These are phyloP conservation scores for Naganishia sp. DNA, from an alignment of 1,284 basidiomycete genomes.

Conservation along the genomic window DNA sequence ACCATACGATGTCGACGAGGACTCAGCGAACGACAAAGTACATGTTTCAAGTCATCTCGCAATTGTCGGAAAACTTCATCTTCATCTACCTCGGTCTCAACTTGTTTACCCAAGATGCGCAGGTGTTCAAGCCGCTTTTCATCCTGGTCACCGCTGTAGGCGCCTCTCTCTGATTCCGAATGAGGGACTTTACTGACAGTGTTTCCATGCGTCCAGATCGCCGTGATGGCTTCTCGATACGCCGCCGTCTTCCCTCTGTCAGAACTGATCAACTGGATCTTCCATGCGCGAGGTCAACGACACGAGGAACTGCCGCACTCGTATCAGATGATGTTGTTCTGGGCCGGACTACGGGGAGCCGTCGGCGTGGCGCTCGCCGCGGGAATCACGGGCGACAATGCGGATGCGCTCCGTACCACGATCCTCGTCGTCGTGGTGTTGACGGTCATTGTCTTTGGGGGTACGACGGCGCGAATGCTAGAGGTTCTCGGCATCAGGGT, in stretches of 20 bases:
- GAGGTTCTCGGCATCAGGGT: conserved; percentile 95
- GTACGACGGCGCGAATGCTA: conserved; percentile 94
- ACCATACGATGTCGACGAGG: conserved; percentile 95
- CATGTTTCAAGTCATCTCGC: conserved; percentile 87
- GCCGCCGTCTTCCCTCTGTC: conserved; percentile 96
- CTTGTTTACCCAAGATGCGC: conserved; percentile 86
- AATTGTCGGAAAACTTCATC: conserved; percentile 98
- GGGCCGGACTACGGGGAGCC: conserved; percentile 94
- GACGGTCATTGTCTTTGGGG: conserved; percentile 93
- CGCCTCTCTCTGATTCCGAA: neutral
- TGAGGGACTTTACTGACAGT: neutral
- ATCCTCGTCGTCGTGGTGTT: conserved; percentile 94
- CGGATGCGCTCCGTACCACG: conserved; percentile 85
- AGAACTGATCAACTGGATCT: conserved; percentile 84
- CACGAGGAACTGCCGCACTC: conserved; percentile 88
- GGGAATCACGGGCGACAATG: conserved; percentile 89
- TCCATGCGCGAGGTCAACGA: conserved; percentile 80
- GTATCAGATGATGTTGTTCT: conserved; percentile 98
- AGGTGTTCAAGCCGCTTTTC: conserved; percentile 92
- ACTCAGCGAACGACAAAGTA: conserved; percentile 96
- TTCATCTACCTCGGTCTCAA: conserved; percentile 98
- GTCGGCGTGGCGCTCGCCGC: conserved; percentile 96
- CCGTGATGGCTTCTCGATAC: conserved; percentile 92
- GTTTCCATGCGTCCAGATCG: conserved; percentile 56
- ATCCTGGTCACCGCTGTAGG: conserved; percentile 75